Evolutionary conservation across 139 green algal species (phyloP).

Genomic region (Pleodorina starrii): DNA sequence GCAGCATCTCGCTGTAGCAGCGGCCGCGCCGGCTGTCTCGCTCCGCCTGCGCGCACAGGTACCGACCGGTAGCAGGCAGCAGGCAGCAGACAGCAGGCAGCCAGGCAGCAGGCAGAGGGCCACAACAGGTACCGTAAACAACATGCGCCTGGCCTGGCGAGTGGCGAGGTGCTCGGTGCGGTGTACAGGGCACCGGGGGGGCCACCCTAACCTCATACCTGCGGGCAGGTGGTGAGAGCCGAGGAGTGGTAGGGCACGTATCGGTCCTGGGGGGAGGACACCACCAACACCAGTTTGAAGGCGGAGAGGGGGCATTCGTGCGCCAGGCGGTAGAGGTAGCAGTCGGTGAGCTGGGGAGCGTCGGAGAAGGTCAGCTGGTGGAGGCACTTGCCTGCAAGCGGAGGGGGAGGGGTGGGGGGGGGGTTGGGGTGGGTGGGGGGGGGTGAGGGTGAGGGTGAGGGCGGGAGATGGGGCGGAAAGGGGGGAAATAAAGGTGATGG

Average conservation of each 20-base stretch:
- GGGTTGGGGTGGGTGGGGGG: not conserved
- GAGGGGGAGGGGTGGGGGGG: not conserved
- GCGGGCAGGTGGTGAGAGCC: constrained; percentile 50
- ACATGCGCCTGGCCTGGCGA: too few species aligned
- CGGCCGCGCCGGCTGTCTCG: constrained; percentile 31
- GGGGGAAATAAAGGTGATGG: too few species aligned
- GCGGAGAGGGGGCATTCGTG: constrained; percentile 35
- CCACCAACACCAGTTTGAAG: constrained; percentile 70
- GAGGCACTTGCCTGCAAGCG: constrained; percentile 57
- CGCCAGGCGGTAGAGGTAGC: constrained; percentile 76
- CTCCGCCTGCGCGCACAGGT: too few species aligned
- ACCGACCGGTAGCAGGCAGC: too few species aligned
- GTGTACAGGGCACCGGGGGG: too few species aligned
- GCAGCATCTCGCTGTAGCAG: constrained; percentile 36
- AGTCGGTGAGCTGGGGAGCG: constrained; percentile 61
- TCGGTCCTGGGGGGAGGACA: constrained; percentile 73
- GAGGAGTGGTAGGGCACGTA: constrained; percentile 80
- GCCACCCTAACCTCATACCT: too few species aligned
- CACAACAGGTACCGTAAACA: too few species aligned
- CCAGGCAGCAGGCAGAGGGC: too few species aligned
- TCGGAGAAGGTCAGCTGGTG: constrained; percentile 81
- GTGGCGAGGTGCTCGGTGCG: too few species aligned
- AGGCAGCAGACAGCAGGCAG: too few species aligned
- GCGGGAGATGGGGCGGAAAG: not conserved
- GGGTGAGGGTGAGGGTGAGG: not conserved